Percentiles rank a stretch among this genome's conserved stretches.
Conservation (phyloP, 805 yeast species). For the Ogataea neopini region DNA sequence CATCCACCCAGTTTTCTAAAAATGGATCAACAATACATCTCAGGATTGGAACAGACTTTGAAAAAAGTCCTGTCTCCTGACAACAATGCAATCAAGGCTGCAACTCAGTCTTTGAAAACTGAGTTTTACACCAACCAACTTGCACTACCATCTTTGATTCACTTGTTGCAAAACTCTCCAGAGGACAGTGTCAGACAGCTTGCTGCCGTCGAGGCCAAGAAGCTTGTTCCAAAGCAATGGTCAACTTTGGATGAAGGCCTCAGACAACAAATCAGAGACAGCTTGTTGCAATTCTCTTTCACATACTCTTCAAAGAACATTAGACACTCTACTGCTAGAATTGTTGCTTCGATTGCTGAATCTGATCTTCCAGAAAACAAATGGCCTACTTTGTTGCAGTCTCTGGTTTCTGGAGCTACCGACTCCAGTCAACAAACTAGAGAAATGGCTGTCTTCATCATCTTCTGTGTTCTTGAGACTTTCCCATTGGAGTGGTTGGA, state of each 20-base stretch:
- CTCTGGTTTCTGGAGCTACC: constrained; percentile 66
- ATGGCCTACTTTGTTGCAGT: constrained; percentile 80
- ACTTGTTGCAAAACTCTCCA: constrained; percentile 68
- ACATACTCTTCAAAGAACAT: constrained; percentile 60
- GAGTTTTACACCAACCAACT: constrained; percentile 72
- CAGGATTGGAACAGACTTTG: constrained; percentile 76
- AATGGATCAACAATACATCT: constrained; percentile 72
- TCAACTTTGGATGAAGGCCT: constrained; percentile 45
- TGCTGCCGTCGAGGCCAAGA: constrained; percentile 96
- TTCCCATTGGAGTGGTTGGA: constrained; percentile 56
- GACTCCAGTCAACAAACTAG: constrained; percentile 51
- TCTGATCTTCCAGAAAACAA: constrained; percentile 61
- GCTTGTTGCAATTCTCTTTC: constrained; percentile 70
- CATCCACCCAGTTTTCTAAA: constrained; percentile 1
- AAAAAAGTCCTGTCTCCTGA: constrained; percentile 80
- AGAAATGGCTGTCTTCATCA: constrained; percentile 81
- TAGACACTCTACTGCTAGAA: constrained; percentile 88
- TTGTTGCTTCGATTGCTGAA: constrained; percentile 82
- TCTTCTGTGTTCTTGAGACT: constrained; percentile 76
- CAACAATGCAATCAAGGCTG: constrained; percentile 76
- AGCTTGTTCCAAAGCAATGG: constrained; percentile 78
- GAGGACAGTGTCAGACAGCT: constrained; percentile 79
- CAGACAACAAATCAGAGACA: constrained; percentile 62
- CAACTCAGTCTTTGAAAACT: constrained; percentile 70
- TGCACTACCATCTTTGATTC: constrained; percentile 80